Percentiles rank a stretch among this genome's conserved stretches.
Evolutionary conservation across 345 rosid species (phyloP).

Genomic region (Cardamine chenopodiifolia): DNA sequence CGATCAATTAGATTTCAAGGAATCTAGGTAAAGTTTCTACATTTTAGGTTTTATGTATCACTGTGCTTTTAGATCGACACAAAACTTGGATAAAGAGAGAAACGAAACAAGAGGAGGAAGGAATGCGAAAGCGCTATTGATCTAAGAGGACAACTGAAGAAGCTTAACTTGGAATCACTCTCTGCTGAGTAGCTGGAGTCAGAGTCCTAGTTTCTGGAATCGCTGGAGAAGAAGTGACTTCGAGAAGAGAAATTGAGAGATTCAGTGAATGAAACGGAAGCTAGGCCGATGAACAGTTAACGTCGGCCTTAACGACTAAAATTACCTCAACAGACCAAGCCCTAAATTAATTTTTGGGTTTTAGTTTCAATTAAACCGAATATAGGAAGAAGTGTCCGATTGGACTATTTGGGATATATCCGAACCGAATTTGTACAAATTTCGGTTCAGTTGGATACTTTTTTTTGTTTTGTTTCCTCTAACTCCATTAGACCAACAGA

Average conservation of each 20-base stretch:
- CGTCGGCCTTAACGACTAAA: background rate
- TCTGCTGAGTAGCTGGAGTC: background rate
- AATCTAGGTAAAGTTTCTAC: background rate
- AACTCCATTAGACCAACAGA: too few relatives aligned
- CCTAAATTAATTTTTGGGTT: background rate
- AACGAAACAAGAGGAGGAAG: background rate
- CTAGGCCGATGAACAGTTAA: background rate
- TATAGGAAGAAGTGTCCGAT: background rate
- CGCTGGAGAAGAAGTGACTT: background rate
- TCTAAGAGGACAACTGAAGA: background rate
- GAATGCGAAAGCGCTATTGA: background rate
- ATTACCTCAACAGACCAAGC: background rate
- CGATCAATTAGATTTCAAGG: background rate
- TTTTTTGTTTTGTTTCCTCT: too few relatives aligned
- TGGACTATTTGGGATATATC: background rate
- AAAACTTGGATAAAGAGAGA: background rate
- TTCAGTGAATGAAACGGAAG: background rate
- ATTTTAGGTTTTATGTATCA: background rate
- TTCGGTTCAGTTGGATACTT: background rate
- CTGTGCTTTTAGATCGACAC: background rate
- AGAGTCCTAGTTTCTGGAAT: background rate
- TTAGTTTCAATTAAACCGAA: background rate
- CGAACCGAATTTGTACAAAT: background rate
- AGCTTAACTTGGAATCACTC: background rate
- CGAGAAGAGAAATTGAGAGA: background rate